Conservation (phyloP, 768 basidiomycete species). For the Candolleomyces eurysporus region DNA sequence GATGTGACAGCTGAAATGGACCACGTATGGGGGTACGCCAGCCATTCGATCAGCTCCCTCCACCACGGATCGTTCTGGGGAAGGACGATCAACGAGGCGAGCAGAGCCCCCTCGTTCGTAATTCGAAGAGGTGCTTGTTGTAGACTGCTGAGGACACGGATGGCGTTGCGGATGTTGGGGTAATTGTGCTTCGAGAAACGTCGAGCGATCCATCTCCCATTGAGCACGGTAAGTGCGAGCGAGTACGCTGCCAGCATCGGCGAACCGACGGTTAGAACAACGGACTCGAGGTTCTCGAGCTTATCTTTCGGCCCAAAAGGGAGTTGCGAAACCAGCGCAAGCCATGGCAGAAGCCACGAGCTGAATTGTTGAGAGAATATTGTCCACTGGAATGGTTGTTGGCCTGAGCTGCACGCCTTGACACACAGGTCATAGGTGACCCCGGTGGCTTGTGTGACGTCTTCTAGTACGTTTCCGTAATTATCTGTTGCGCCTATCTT, state of each 20-base stretch:
- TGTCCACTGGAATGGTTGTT: slow-evolving; percentile 28
- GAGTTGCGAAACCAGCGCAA: slow-evolving; percentile 48
- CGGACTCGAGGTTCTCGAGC: slow-evolving; percentile 40
- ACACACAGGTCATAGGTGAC: slow-evolving; percentile 29
- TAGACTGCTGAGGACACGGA: slow-evolving; percentile 33
- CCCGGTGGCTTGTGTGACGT: slow-evolving; percentile 22
- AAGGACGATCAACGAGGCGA: slow-evolving; percentile 20
- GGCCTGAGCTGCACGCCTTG: slow-evolving; percentile 22
- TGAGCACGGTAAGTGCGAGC: slow-evolving; percentile 39
- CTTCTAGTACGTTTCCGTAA: slow-evolving; percentile 20
- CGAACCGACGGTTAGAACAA: slow-evolving; percentile 42
- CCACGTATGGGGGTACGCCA: slow-evolving; percentile 35
- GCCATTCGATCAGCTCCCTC: slow-evolving; percentile 25
- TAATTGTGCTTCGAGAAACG: slow-evolving; percentile 27
- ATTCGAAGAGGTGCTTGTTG: slow-evolving; percentile 41
- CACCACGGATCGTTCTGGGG: slow-evolving; percentile 43
- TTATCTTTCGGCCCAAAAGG: slow-evolving; percentile 42
- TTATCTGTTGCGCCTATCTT: slow-evolving; percentile 23
- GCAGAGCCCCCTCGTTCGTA: slow-evolving; percentile 20
- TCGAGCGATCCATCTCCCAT: slow-evolving; percentile 39
- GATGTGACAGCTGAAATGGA: slow-evolving; percentile 35
- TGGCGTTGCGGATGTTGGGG: slow-evolving; percentile 28
- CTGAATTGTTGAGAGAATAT: slow-evolving; percentile 38
- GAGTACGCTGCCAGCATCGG: slow-evolving; percentile 47
- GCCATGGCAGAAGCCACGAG: slow-evolving; percentile 48